Percentiles rank a stretch among this genome's conserved stretches.
phyloP scores from a whole-genome alignment of 2,329 filamentous ascomycete genomes.

The Pseudogymnoascus sp. region DNA sequence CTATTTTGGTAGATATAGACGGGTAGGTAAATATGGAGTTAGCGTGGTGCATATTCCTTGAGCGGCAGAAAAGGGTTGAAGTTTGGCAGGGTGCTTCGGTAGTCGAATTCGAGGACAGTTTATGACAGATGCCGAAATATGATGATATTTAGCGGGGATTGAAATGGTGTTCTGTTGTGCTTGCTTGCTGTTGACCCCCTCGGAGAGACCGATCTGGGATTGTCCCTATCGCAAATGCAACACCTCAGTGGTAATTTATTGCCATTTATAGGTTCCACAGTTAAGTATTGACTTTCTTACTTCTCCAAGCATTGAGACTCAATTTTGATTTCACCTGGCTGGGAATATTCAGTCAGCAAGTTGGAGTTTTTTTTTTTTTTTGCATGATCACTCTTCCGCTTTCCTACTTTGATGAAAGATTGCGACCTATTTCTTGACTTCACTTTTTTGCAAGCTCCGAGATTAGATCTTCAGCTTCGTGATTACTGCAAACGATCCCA shows the following conservation, averaged over 20 bases:
- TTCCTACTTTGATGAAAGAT: background rate
- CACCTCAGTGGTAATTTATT: background rate
- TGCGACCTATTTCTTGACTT: background rate
- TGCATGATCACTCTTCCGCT: background rate
- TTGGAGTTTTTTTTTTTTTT: too few species aligned
- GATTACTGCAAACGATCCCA: background rate
- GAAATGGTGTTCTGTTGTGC: background rate
- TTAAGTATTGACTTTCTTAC: background rate
- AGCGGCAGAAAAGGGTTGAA: background rate
- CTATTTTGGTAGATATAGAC: background rate
- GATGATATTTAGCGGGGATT: background rate
- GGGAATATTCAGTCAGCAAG: too few species aligned
- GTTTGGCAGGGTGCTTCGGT: background rate
- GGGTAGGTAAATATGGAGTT: background rate
- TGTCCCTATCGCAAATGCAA: background rate
- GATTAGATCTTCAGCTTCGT: background rate
- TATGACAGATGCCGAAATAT: background rate
- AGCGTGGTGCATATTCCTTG: background rate
- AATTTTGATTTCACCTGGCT: background rate
- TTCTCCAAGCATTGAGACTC: background rate
- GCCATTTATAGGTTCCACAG: background rate
- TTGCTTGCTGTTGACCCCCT: background rate
- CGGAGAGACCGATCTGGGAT: background rate
- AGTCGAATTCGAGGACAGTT: background rate
- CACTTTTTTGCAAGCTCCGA: background rate